Percentiles rank a stretch among this genome's conserved stretches.
Conservation (phyloP, 257 asterid species). For the Cinchona pubescens region DNA sequence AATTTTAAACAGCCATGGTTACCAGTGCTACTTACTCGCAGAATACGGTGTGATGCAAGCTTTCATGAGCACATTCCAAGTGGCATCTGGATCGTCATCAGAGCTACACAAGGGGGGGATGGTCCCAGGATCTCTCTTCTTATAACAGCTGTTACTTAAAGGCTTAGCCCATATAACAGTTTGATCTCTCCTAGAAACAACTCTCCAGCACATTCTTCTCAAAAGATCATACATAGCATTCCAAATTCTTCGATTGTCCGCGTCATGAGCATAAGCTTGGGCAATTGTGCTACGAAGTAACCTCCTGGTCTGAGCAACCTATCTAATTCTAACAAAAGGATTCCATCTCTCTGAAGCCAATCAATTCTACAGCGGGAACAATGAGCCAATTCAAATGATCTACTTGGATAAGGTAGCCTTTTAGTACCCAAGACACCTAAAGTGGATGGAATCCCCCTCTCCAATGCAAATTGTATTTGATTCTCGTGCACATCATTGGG, state of each 20-base stretch:
- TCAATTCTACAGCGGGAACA: slow-evolving; percentile 95
- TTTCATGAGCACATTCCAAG: slow-evolving; percentile 84
- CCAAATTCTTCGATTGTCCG: slow-evolving; percentile 77
- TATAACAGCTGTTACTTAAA: slow-evolving; percentile 66
- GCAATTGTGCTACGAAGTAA: slow-evolving; percentile 81
- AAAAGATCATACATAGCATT: slow-evolving; percentile 67
- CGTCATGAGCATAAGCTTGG: slow-evolving; percentile 94
- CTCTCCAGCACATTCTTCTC: slow-evolving; percentile 92
- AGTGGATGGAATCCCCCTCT: slow-evolving; percentile 86
- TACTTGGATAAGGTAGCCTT: slow-evolving; percentile 87
- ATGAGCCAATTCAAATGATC: slow-evolving; percentile 89
- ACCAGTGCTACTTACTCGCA: slow-evolving; percentile 44
- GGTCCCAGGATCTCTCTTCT: slow-evolving; percentile 59
- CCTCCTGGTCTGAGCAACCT: slow-evolving; percentile 95
- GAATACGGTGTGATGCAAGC: slow-evolving; percentile 87
- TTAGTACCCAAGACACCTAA: slow-evolving; percentile 88
- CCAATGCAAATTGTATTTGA: slow-evolving; percentile 94
- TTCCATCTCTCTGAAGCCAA: slow-evolving; percentile 96
- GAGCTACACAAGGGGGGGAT: slow-evolving; percentile 64
- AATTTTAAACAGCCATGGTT: slow-evolving; percentile 12
- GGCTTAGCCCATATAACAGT: slow-evolving; percentile 96
- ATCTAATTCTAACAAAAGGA: slow-evolving; percentile 83
- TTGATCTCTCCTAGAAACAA: slow-evolving; percentile 71
- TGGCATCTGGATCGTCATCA: slow-evolving; percentile 75
- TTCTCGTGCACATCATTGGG: slow-evolving; percentile 96